Base-by-base conservation (phyloP, 2,329 filamentous ascomycete species). In the Clarireedia homoeocarpa region DNA sequence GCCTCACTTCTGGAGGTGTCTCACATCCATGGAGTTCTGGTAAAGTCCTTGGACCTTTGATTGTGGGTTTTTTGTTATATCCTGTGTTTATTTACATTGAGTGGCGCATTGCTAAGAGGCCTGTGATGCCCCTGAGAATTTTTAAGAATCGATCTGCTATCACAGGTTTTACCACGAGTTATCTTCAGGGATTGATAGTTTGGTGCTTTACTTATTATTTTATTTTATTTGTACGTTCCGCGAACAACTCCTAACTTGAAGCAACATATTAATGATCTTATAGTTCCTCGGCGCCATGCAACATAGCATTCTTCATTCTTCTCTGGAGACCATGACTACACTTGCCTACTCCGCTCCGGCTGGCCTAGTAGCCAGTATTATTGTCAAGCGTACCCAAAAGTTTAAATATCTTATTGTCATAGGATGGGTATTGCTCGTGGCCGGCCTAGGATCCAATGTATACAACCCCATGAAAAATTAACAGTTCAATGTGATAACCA, bases 51-150 rank as follows among this genome's bases (percentile, higher is more conserved):
- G 74, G 82, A 0, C 84, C 83, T 0, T 67, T 88, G 14, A 67
- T 80, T 6, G 40, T 85, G 10, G 82, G 83, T 39, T 77, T 30
- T 7, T 24, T 15, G 26, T n/a, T n/a, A 47, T 23, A 23, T 24
- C 15, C 14, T 47, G 45, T 23, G 15, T 67, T 86, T 7, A 62
- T 75, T 5, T 68, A 65, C 5, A 83, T 83, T 62, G 53, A 55
- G 36, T 40, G 38, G 38, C 14, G 38, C 14, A 64, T 88, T 23
- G 87, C 89, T 51, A 81, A 78, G 58, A 89, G 87, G 61, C 90
- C 91, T 1, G 75, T 95, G 56, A 89, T 94, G 67, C 89, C 90
- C 0, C 71, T 87, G 7, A 76, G 79, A 0, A 74, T 95, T 12
- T 95, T 95, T 73, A 76, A 65, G 14, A 74, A 73, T 54, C 73